Conservation (phyloP, 2,329 filamentous ascomycete species). For the Aspergillaceae sp. region DNA sequence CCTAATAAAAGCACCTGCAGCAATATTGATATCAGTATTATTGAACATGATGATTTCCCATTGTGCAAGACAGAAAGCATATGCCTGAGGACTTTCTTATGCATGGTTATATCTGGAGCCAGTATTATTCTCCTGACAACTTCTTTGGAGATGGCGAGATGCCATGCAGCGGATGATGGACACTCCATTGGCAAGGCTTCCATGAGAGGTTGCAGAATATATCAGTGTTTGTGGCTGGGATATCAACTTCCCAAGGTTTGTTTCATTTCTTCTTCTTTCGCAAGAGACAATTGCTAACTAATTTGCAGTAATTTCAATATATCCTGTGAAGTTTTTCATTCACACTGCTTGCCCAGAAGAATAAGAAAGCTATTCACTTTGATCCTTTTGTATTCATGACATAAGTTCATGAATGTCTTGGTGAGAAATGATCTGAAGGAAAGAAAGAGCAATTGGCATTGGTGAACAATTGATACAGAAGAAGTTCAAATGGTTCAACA, state of each 20-base stretch:
- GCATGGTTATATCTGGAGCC: slow-evolving; percentile 47
- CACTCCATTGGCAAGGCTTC: neutral
- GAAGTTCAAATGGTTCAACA: no score
- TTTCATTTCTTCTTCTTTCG: slow-evolving; percentile 1
- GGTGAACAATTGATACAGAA: no score
- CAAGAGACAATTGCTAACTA: no score
- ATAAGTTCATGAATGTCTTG: no score
- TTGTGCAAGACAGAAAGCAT: slow-evolving; percentile 36
- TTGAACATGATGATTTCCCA: slow-evolving; percentile 36
- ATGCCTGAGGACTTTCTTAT: slow-evolving; percentile 53
- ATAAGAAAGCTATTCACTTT: no score
- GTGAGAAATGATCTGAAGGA: no score
- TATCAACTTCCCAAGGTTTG: neutral
- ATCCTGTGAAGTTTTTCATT: no score
- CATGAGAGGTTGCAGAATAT: neutral
- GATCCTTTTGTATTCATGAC: neutral
- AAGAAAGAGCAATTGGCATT: no score
- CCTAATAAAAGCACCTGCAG: slow-evolving; percentile 45
- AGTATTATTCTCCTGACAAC: slow-evolving; percentile 38
- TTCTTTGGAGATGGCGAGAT: slow-evolving; percentile 38
- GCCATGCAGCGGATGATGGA: neutral
- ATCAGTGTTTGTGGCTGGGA: neutral
- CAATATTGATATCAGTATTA: slow-evolving; percentile 25
- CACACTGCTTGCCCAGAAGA: no score
- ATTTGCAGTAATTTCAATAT: no score